Base-by-base conservation (phyloP, 2,329 filamentous ascomycete species). In the Alternaria longipes region DNA sequence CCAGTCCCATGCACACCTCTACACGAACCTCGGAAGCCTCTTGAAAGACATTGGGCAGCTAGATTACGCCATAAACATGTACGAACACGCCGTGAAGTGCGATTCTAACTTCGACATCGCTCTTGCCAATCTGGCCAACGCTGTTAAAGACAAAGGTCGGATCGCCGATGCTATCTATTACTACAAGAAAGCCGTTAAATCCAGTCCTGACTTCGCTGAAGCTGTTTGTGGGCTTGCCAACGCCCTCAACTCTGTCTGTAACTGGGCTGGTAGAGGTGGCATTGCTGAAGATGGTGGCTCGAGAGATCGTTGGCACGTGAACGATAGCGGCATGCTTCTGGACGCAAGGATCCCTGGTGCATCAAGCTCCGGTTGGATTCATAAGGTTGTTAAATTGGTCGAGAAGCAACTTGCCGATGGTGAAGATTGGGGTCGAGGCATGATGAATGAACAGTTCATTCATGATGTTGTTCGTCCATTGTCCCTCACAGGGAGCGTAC, bases 71-170 rank as follows among this genome's bases (percentile, higher is more conserved):
- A 97, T 99, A 70, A 89, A 90, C 66, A 98, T 99, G 94, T 99
- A 99, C 74, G 93, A 98, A 79, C 90, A 93, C 68, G 95, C 95
- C 11, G 95, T 99, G 14, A 86, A 87, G 3, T 98, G 94, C 75
- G 95, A 99, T 78, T 89, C 89, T n/a, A 92, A 89, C 24, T 99
- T 99, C 73, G 95, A 99, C 74, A 99, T 99, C 73, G 95, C 95
- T 34, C 82, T 99, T 56, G 97, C 95, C 4, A 99, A 99, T 73
- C 84, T 99, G 22, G 95, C 95, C 56, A 99, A 99, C 77, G 95
- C 95, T 8, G 94, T 99, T 67, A 99, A 99, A 78, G 95, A 99
- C 77, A 93, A 96, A 69, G 95, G 95, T 3, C 89, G 92, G 44
- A 92, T 98, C 67, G 91, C 89, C 58, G 95, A 99, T 75, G 95